Evolutionary conservation across 1,284 basidiomycete genomes (phyloP).

Genomic region (Tranzscheliella williamsii): DNA sequence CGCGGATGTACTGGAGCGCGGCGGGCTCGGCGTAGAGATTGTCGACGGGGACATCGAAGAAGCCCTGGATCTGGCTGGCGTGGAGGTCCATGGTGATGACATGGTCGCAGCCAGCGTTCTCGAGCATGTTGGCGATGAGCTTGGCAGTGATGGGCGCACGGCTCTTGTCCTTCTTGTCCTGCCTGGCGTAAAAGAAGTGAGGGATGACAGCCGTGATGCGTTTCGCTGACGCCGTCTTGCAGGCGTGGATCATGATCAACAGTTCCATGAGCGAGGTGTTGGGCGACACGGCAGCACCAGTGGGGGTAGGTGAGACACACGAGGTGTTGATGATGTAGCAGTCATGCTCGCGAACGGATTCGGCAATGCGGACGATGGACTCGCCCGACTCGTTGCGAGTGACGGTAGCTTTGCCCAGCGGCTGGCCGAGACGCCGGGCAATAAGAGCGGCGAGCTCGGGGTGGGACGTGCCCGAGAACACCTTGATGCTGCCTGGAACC

Average conservation of each 20-base stretch:
- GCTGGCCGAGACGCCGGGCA: constrained; percentile 68
- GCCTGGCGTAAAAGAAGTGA: constrained; percentile 60
- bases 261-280: constrained; percentile 86
- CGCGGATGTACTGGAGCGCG: constrained; percentile 90
- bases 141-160: constrained; percentile 98
- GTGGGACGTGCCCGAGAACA: constrained; percentile 66
- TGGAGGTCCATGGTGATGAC: constrained; percentile 68
- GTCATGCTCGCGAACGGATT: constrained; percentile 96
- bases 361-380: constrained; percentile 85
- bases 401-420: constrained; percentile 68
- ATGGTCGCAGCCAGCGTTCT: constrained; percentile 96
- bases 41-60: constrained; percentile 99
- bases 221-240: constrained; percentile 82
- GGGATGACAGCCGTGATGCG: constrained; percentile 86
- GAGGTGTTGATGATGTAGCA: constrained; percentile 99
- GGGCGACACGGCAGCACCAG: constrained; percentile 45
- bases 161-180: constrained; percentile 99
- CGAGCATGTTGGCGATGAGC: constrained; percentile 98
- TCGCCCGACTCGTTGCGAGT: constrained; percentile 88
- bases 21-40: constrained; percentile 98
- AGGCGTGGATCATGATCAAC: constrained; percentile 99
- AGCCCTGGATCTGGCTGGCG: constrained; percentile 70
- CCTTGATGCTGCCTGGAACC: constrained; percentile 29
- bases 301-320: constrained; percentile 67
- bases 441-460: constrained; percentile 93